Evolutionary conservation across 768 basidiomycete genomes (phyloP).

Genomic region (Gymnopilus junonius): DNA sequence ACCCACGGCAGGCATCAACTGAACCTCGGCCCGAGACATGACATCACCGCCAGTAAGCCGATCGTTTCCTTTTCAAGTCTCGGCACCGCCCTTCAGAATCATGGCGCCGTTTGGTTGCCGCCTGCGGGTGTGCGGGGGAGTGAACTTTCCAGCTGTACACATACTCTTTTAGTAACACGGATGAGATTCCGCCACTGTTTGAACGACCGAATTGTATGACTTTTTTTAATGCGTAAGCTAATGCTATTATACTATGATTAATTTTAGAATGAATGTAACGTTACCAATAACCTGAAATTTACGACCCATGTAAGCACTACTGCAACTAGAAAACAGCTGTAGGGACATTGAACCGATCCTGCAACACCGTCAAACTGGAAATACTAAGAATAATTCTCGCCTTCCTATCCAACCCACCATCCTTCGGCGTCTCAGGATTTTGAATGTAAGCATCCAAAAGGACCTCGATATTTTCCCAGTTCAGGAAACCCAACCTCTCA

Average conservation of each 20-base stretch:
- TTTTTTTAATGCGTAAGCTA: too few relatives aligned
- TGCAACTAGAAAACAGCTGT: not conserved
- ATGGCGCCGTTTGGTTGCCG: too few relatives aligned
- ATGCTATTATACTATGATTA: too few relatives aligned
- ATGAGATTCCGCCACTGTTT: too few relatives aligned
- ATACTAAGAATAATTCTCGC: not conserved
- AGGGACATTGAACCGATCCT: not conserved
- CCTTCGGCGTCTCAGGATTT: not conserved
- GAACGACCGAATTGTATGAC: too few relatives aligned
- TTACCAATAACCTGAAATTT: too few relatives aligned
- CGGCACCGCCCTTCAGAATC: not conserved
- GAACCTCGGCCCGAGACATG: not conserved
- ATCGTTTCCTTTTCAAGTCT: not conserved
- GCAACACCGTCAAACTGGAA: not conserved
- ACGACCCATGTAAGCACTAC: too few relatives aligned
- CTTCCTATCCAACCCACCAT: conserved; percentile 1
- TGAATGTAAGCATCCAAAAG: not conserved
- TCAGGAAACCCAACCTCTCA: not conserved
- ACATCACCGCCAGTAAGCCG: not conserved
- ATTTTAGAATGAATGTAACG: too few relatives aligned
- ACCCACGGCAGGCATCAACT: not conserved
- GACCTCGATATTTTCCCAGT: not conserved
- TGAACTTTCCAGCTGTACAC: too few relatives aligned
- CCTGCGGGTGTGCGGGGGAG: too few relatives aligned
- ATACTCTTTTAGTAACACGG: too few relatives aligned